Evolutionary conservation across 176 grass and related monocot species (phyloP), one percentile per base, ranked within the genome.

Genomic region (Chloris gayana): DNA sequence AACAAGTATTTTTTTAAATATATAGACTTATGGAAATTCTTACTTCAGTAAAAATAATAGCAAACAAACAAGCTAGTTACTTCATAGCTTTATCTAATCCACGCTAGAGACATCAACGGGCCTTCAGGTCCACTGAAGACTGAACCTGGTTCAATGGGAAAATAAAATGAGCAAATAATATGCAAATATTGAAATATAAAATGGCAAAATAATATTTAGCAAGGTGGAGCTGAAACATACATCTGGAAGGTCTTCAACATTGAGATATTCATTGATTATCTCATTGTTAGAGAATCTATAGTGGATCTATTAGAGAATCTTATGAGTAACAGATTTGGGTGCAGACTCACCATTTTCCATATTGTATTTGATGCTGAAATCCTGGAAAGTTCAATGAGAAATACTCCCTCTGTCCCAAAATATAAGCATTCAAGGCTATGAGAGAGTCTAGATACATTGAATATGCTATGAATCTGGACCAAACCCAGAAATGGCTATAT

Each of bases 1-100:
- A 53, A 53, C 19, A 22, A 19, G 50, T 53, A 53, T 1, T 53
- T 53, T 56, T 56, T 22, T n/a, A n/a, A n/a, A n/a, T n/a, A n/a
- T n/a, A n/a, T n/a, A n/a, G n/a, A n/a, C 19, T 22, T n/a, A 37
- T 37, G 35, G 35, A 37, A 37, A 37, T 37, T 37, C 35, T 37
- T 45, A 14, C 44, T 45, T 45, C 2, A 45, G 13, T 14, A 44
- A 69, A 85, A 76, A 86, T 73, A 74, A 72, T 25, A 88, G 14
- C n/a, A 10, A 37, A 50, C 51, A 1, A 67, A 68, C 27, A 70
- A 76, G 39, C n/a, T 58, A 85, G 77, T 62, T 91, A 99, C 96
- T 99, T 99, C 96, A 99, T 99, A 99, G 69, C 68, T 95, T 99
- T 66, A 95, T 87, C 81, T 99, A 99, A 70, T 99, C 88, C 67